Base-by-base conservation (phyloP, 345 rosid genomes). In the Salix suchowensis region DNA sequence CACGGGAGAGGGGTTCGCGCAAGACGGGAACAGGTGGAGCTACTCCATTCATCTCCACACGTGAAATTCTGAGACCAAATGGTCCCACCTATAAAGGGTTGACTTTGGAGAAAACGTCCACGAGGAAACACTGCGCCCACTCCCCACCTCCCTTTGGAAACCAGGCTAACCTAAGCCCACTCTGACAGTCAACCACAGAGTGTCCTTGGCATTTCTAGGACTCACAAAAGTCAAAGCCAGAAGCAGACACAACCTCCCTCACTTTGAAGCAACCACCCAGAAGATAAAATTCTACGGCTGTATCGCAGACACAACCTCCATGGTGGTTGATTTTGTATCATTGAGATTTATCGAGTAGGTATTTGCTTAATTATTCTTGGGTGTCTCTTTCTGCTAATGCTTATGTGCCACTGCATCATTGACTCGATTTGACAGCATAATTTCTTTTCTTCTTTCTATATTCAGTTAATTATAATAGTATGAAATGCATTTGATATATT, bases 201-300 rank as follows among this genome's bases (percentile, higher is more conserved):
- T 78, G 65, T 81, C 77, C 46, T 79, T n/a, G 76, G 73, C 40
- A 62, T 74, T 76, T 82, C 73, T 40, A 26, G 54, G 71, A 36
- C 68, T 76, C 74, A 72, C 60, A 84, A 91, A 54, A 89, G 97
- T 93, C 97, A 94, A 94, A 86, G 72, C 88, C 90, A 67, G 75
- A 76, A 70, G 65, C 28, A n/a, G 76, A 86, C 91, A 87, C 73
- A 71, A 79, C 68, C 85, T 83, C 85, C 94, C 90, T 86, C 79
- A 79, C 89, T 77, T 71, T 71, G 86, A 86, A 81, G 89, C 75
- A 88, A 87, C 84, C 75, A 19, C 79, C 75, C 75, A 30, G 58
- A 14, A 19, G 44, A 30, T 46, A 34, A 5, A 34, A 34, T 34
- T 34, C 37, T 34, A 34, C 37, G 37, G 37, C 37, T 32, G 34